Base-by-base conservation (phyloP, 441 rosid genomes). In the Viola pubescens region DNA sequence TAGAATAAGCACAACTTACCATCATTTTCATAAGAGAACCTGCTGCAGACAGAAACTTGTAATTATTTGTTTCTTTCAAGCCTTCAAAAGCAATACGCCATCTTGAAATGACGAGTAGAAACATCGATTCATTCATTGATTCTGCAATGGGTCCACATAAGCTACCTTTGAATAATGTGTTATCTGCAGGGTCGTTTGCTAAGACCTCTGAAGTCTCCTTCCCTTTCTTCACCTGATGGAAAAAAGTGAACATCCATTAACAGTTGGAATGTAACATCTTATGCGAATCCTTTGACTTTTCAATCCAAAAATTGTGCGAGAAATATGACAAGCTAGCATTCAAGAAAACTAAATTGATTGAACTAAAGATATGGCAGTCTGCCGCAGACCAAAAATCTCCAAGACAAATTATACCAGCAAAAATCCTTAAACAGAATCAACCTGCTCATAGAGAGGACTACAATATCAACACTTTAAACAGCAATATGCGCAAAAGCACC, bases 81-180 rank as follows among this genome's bases (percentile, higher is more conserved):
- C 83, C 85, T 51, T 94, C 96, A 81, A 82, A 85, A 60, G 92
- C 90, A 76, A 55, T 45, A 54, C 82, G 88, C 99, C 99, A 94
- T 70, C 78, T 91, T 50, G 96, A 88, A 62, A 82, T 69, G 70
- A 94, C 86, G 55, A 94, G 81, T 63, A 59, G 58, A 76, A 94
- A 91, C 99, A 91, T 88, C 58, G 91, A 80, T 77, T 94, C 98
- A 62, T 85, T 85, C 81, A 91, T 85, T 57, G 97, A 73, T 76
- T 85, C 85, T 62, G 98, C 89, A 75, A 94, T 83, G 13, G 99
- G 99, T 61, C 97, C 97, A 67, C 98, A 94, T 45, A 87, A 68
- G 77, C 83, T 85, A 64, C 86, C 96, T 58, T 81, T 80, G 73
- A 84, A 87, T 64, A 64, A 55, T 51, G 84, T 79, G 70, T 43